Base-by-base conservation (phyloP, 371 early-diverging fungal genomes). In the Apophysomyces ossiformis region DNA sequence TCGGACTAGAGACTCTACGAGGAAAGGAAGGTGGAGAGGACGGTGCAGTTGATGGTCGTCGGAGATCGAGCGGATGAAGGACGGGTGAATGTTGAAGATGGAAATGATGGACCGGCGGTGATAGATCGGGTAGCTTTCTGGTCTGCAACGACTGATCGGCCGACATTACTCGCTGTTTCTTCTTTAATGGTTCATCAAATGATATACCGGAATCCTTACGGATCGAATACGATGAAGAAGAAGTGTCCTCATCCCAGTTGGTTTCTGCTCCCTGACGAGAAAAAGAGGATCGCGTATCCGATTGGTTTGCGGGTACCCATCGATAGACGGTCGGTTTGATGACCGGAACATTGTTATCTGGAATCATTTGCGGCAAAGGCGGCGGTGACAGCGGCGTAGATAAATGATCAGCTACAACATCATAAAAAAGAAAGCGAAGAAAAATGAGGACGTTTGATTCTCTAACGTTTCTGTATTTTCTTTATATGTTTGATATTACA, bases 261-360 rank as follows among this genome's bases (percentile, higher is more conserved):
- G 54, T 21, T 9, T n/a, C 37, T 57, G 54, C 38, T 32, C 57
- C 43, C 41, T 63, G 56, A 26, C 37, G 54, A 54, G 18, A 39
- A 18, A 63, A 56, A 5, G 32, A 38, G 15, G 38, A 58, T 37
- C 64, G 65, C 37, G 61, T 54, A n/a, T 60, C 63, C 38, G 63
- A 37, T 21, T 54, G 37, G 37, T 36, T 59, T 36, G 65, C 69
- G 60, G 75, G 68, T 58, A 68, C 60, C 80, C 77, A 80, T 69
- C 75, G 66, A 16, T 74, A 39, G 7, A 75, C 78, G 2, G 77
- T 78, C 63, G 81, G 81, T 73, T 76, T 78, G 12, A 81, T 81
- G 37, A 76, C 67, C 63, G 81, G 78, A 37, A 75, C 71, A 65
- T 75, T 65, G 18, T 36, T 54, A 57, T 63, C 58, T 44, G 62